Evolutionary conservation across 495 filamentous ascomycete genomes (phyloP), one percentile per base, ranked within the genome.

Genomic region (Pseudevernia furfuracea): DNA sequence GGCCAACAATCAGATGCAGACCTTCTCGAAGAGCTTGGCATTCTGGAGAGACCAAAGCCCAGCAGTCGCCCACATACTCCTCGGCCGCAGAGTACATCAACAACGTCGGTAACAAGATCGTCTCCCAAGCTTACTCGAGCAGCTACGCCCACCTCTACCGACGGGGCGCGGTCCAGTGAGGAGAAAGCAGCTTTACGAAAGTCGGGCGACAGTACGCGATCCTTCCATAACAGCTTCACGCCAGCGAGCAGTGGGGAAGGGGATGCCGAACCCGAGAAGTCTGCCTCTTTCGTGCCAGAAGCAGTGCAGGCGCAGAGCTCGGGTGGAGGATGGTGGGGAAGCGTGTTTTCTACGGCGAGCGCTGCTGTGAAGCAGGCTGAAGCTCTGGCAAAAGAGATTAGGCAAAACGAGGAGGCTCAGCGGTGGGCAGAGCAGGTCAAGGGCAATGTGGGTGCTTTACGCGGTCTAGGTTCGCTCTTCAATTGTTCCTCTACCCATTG

Each of bases 331-430:
- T 97, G 94, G 93, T 97, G 91, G 91, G 93, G 94, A 64, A 86
- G 92, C 15, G 69, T 96, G 30, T 86, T 93, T 68, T 81, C 83
- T 32, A 80, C 81, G 34, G 84, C 84, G 32, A 79, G 70, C 49
- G 90, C 91, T 41, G 95, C 93, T 52, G 89, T 96, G 75, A 96
- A 96, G 81, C 90, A 92, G 72, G 94, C 95, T 38, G 91, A 97
- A 74, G 91, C 87, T 21, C 86, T 92, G 1, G 92, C 96, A 58
- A 96, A 96, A 72, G 91, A 96, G 72, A 91, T 97, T 48, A 90
- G 95, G 73, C 89, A 91, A 70, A 96, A 96, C 65, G 92, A 98
- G 75, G 94, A 98, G 73, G 94, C 92, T 48, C 90, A 91, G 76
- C 86, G 88, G 75, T 97, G 94, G 94, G 94, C 92, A 9, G 88